Base-by-base conservation (phyloP, 2,329 filamentous ascomycete genomes). In the Fusarium neocosmosporiellum region DNA sequence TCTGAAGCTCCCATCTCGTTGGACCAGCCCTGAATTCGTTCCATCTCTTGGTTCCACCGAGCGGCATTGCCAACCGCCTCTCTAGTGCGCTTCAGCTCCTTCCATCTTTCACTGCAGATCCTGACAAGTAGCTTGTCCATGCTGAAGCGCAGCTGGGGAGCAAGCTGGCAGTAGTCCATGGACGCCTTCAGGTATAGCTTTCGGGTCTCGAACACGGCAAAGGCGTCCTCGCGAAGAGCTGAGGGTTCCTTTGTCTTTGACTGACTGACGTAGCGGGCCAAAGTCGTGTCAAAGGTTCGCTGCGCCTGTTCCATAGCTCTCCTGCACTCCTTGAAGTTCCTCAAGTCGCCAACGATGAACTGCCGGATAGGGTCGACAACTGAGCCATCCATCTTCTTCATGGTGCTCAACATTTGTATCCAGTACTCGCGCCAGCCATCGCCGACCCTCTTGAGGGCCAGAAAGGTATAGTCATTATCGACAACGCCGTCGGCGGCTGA, bases 1-100 rank as follows among this genome's bases (percentile, higher is more conserved):
- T 98, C 96, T n/a, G 93, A 92, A 58, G 91, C 88, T 82, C 98
- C 96, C 93, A 99, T 96, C 81, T 98, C 95, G 78, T 92, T 94
- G 65, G 94, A 92, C 96, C 96, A 99, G 34, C 95, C 95, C 68
- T 93, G 91, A 63, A 99, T 92, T 22, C 96, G 91, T 73, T 98
- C 95, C 88, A 99, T 95, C 81, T 98, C 96, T 31, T 88, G 84
- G 16, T 88, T 89, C 87, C 90, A 94, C 73, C 90, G 90, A 5
- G 87, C 86, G 59, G 95, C 92, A 33, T 86, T 87, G 20, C 86
- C 85, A 20, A 90, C 88, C 4, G 88, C 86, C 62, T 96, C 94
- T 59, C 93, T 87, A 2, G 92, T 89, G 4, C 87, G 85, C 77
- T 91, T 93, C 87, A 98, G 92, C 79, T 98, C 95, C 69, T 91